These are phyloP conservation scores for Quercus aquifolioides DNA, from an alignment of 306 rosid genomes.

Conservation along the genomic window DNA sequence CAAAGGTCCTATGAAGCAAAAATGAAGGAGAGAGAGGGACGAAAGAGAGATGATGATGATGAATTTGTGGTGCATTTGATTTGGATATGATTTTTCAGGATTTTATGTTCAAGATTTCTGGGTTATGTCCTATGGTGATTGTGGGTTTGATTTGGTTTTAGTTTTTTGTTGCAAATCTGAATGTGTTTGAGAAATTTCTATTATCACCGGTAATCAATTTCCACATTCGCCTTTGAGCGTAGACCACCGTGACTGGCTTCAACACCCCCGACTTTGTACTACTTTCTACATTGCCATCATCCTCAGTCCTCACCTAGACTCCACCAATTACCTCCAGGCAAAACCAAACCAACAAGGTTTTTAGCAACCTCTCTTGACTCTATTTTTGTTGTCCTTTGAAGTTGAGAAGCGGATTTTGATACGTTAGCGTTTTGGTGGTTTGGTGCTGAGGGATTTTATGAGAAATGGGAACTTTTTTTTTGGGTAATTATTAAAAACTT, in stretches of 20 bases:
- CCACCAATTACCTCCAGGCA: conserved; percentile 51
- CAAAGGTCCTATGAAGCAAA: no score
- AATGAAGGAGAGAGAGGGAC: no score
- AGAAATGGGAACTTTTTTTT: background rate
- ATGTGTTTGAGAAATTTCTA: no score
- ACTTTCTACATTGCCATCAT: conserved; percentile 5
- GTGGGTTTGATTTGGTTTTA: no score
- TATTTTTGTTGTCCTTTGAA: background rate
- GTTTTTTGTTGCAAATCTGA: no score
- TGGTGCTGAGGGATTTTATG: background rate
- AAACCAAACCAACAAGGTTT: conserved; percentile 9
- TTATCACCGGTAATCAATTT: conserved; percentile 40
- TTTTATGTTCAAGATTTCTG: no score
- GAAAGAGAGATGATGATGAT: no score
- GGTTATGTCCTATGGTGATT: no score
- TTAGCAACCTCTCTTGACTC: background rate
- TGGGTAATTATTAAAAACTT: no score
- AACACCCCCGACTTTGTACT: conserved; percentile 9
- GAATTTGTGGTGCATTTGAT: no score
- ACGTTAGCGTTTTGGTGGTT: conserved; percentile 1
- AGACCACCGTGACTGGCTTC: conserved; percentile 25
- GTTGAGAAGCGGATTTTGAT: background rate
- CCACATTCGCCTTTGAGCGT: conserved; percentile 57
- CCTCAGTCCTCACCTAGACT: conserved; percentile 28
- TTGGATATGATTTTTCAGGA: no score